Evolutionary conservation across 169 alveolate species (phyloP), one percentile per base, ranked within the genome.

Genomic region (Plasmodium adleri): DNA sequence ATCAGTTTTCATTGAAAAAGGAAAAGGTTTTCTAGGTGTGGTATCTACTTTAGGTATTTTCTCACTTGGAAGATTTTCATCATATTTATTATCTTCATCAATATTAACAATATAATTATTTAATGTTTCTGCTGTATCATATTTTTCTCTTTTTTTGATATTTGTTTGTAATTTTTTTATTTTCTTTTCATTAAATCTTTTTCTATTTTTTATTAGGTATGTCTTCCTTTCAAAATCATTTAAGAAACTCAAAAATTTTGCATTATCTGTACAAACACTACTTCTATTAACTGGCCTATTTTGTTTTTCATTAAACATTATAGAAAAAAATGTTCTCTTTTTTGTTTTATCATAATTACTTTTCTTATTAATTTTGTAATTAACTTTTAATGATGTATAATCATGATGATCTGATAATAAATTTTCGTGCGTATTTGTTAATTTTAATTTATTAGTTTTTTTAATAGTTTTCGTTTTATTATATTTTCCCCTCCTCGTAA

Each of bases 201-300:
- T 83, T 54, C 63, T n/a, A 83, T 83, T 83, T 47, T 83, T 83
- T 58, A 13, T 68, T 64, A 63, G 66, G 45, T 68, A 45, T 3
- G 85, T 24, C 32, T 56, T 47, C 47, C 70, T 67, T 56, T 70
- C 91, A 68, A 67, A 22, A 39, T 83, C 91, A 54, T 68, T 67
- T 68, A 83, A 17, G 20, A 68, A 83, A 58, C 58, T 67, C 56
- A 83, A 56, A 83, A 83, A 83, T 12, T 22, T 54, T 39, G 72
- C 85, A 83, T 83, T 83, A 58, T 83, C 91, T 50, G 91, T 83
- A 15, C 91, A 83, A 50, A 83, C 70, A 15, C 91, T 83, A n/a
- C 91, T 83, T 58, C 28, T 76, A 26, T 64, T 76, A 39, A 70
- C 20, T 4, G 47, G 59, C 13, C 72, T 59, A 49, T 68, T 56